These are phyloP conservation scores for Hyaloperonospora arabidopsidis DNA, from an alignment of 352 stramenopile genomes.

Conservation along the genomic window DNA sequence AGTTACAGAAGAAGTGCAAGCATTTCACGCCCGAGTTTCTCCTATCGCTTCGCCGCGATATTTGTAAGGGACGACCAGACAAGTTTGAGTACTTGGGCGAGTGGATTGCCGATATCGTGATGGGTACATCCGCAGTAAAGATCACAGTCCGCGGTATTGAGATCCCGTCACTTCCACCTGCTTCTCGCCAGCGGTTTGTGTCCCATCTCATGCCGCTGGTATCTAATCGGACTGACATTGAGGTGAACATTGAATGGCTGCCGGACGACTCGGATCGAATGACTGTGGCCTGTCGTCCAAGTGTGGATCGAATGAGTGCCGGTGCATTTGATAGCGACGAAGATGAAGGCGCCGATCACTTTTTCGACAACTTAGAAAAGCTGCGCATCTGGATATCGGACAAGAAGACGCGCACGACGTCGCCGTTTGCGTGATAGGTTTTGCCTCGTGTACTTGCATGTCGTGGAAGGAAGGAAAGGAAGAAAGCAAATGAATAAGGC, in stretches of 20 bases:
- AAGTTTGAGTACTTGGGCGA: conserved; percentile 80
- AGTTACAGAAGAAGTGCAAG: conserved; percentile 71
- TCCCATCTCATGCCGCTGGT: conserved; percentile 71
- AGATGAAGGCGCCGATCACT: conserved; percentile 16
- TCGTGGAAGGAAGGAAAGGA: conserved; percentile 14
- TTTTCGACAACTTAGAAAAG: conserved; percentile 55
- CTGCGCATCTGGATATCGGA: conserved; percentile 84
- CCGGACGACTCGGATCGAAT: conserved; percentile 42
- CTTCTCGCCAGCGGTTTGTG: conserved; percentile 62
- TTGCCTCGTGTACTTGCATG: conserved; percentile 15
- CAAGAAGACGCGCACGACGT: conserved; percentile 71
- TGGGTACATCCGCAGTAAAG: conserved; percentile 52
- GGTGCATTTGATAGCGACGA: conserved; percentile 16
- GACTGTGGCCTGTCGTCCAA: conserved; percentile 28
- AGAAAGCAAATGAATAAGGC: conserved; percentile 1
- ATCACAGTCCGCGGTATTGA: conserved; percentile 78
- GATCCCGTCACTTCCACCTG: conserved; percentile 50
- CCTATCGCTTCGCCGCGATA: conserved; percentile 58
- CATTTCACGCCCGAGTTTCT: conserved; percentile 68
- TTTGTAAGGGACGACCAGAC: conserved; percentile 70
- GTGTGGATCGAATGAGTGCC: conserved; percentile 34
- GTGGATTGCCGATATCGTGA: conserved; percentile 77
- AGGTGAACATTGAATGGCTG: conserved; percentile 80
- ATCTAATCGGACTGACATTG: conserved; percentile 74
- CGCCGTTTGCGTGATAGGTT: conserved; percentile 46